Evolutionary conservation across 805 yeast species (phyloP).

Genomic region (Metschnikowia similis): DNA sequence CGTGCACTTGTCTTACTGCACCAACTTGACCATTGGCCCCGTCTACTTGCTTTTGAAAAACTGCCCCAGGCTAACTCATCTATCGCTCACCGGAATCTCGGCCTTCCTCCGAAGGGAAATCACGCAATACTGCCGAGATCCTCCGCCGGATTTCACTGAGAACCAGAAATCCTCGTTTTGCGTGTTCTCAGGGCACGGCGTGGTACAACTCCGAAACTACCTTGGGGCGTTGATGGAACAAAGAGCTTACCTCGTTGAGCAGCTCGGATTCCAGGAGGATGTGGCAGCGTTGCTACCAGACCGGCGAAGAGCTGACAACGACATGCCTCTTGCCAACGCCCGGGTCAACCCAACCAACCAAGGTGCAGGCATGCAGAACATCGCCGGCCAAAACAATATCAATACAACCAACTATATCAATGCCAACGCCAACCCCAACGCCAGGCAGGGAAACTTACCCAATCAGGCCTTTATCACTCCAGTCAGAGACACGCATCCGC

Average conservation of each 20-base stretch:
- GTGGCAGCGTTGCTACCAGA: constrained; percentile 5
- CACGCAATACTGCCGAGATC: constrained; percentile 81
- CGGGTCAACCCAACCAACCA: neutral
- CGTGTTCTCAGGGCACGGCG: constrained; percentile 91
- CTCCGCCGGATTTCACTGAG: constrained; percentile 88
- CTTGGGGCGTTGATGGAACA: constrained; percentile 37
- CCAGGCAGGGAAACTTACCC: neutral
- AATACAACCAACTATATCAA: neutral
- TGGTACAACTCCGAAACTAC: constrained; percentile 66
- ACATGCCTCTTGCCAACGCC: neutral
- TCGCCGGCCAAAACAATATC: neutral
- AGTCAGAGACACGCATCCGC: constrained; percentile 7
- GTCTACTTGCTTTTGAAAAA: constrained; percentile 67
- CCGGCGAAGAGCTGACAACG: constrained; percentile 1
- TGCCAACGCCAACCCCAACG: neutral
- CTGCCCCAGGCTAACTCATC: constrained; percentile 84
- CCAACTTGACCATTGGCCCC: constrained; percentile 73
- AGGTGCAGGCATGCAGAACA: no score
- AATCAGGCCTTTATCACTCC: constrained; percentile 1
- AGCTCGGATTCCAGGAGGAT: constrained; percentile 13
- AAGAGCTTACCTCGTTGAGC: constrained; percentile 16
- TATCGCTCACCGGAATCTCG: constrained; percentile 86
- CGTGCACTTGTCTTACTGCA: constrained; percentile 89
- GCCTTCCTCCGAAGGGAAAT: constrained; percentile 87
- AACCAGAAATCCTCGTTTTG: constrained; percentile 84